Base-by-base conservation (phyloP, 805 yeast genomes). In the Candida yuanshanica region DNA sequence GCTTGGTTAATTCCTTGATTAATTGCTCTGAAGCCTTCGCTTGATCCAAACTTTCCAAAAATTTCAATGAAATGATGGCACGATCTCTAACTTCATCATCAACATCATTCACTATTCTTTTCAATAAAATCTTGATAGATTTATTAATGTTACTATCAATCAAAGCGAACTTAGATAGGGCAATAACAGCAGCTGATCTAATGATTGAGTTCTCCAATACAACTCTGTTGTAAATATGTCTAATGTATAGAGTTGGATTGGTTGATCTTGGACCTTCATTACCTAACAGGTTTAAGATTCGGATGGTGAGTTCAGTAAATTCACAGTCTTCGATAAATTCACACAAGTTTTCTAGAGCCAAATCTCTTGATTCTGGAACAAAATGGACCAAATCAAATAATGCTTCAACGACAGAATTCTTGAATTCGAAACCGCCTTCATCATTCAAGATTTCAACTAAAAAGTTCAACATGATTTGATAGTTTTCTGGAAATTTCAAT, bases 251-350 rank as follows among this genome's bases (percentile, higher is more conserved):
- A 1, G 96, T 83, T 43, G 98, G 96, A 49, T 83, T 83, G 7
- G 82, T 52, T 5, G 96, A 82, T 44, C 72, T 68, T 55, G 99
- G 97, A 46, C 99, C 99, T 64, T 90, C 95, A 50, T 81, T 85
- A 60, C 99, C 99, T 50, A 93, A 75, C 47, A 91, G 65, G 65
- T 90, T 96, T 63, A 93, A 73, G 44, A 93, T 82, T 59, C 98
- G 79, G n/a, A 90, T 95, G 21, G 95, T 79, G 47, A 93, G 78
- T 65, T 89, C 96, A 23, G 96, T 85, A 68, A 75, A 91, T 67
- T 93, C 99, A 68, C 98, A 93, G 70, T 93, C 99, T 66, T 93
- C 99, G 55, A 93, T 93, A 59, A 89, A 90, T 64, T 93, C 99
- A 72, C 98, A 89, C 54, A 93, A 73, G 62, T 83, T 83, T 66